Evolutionary conservation across 306 rosid genomes (phyloP), one percentile per base, ranked within the genome.

Genomic region (Argentina anserina): DNA sequence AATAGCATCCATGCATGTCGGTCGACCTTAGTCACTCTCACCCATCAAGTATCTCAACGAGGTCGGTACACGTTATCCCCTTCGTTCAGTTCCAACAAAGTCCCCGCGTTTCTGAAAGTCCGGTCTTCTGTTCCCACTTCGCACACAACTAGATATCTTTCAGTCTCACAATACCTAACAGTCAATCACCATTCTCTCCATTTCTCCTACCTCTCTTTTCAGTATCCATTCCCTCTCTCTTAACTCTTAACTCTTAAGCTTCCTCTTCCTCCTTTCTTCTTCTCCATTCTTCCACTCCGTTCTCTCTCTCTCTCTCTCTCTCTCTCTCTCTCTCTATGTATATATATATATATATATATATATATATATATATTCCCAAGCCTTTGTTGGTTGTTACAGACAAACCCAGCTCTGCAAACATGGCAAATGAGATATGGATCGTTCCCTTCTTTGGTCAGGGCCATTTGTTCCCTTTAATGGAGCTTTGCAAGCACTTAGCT

Each of bases 381-480:
- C 43, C 8, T 10, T n/a, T n/a, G n/a, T n/a, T n/a, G n/a, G n/a
- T n/a, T 25, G 29, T 14, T 25, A 12, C 13, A 9, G 1, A 29
- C 25, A 53, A 28, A 23, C 64, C 34, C 36, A 56, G 6, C 60
- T 25, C 28, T 25, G 21, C 52, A 18, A 21, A 69, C 1, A 83
- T 82, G 92, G 43, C 84, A 6, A 53, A 21, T 43, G 89, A 88
- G 78, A 84, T 88, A 47, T 87, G 84, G 79, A 59, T 88, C 0
- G 50, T 85, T 20, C 89, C 97, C 6, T 82, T 83, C 29, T 82
- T 82, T 9, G 94, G 90, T 58, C 88, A 87, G 65, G 92, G 97
- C 34, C 97, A 90, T 77, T 76, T 90, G 28, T 75, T 88, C 34
- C 97, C 94, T 0, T 70, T 80, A 65, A 62, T 88, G 18, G 89